phyloP scores from a whole-genome alignment of 1,139 yeast genomes.

The Pichia sp. region DNA sequence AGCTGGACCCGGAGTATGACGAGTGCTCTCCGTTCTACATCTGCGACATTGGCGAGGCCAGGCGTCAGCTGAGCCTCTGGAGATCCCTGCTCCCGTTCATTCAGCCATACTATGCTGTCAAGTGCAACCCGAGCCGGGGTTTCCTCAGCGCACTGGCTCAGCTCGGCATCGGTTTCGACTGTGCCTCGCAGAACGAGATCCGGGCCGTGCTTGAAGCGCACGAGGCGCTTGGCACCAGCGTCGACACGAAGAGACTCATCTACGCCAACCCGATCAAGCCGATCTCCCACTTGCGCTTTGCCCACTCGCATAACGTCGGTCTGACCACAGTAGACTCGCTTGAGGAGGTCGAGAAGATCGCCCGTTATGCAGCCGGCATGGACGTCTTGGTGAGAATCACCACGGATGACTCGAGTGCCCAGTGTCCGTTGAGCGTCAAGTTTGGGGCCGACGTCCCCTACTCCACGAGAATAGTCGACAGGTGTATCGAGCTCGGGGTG shows the following conservation, averaged over 20 bases:
- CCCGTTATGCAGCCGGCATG: conserved; percentile 51
- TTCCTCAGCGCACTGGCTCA: conserved; percentile 55
- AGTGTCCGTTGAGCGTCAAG: conserved; percentile 82
- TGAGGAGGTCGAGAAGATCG: conserved; percentile 76
- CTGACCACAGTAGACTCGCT: conserved; percentile 88
- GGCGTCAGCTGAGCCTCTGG: no score
- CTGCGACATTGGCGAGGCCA: conserved; percentile 50
- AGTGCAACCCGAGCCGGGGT: conserved; percentile 75
- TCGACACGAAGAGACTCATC: conserved; percentile 66
- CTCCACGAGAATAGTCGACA: conserved; percentile 52
- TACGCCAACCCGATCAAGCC: conserved; percentile 96
- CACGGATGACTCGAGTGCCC: conserved; percentile 87
- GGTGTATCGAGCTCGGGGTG: conserved; percentile 59
- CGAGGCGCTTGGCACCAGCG: conserved; percentile 27
- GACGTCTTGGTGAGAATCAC: conserved; percentile 73
- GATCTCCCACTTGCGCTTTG: conserved; percentile 70
- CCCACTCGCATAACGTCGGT: conserved; percentile 49
- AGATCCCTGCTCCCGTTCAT: conserved; percentile 55
- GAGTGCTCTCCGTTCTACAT: conserved; percentile 87
- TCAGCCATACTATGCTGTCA: conserved; percentile 86
- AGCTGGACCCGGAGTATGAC: neutral
- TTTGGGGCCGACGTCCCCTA: conserved; percentile 72
- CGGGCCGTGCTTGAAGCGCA: conserved; percentile 47
- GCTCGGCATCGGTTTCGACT: conserved; percentile 77
- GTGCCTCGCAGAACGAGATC: conserved; percentile 88